Evolutionary conservation across 257 asterid genomes (phyloP).

Genomic region (Nicotiana knightiana): DNA sequence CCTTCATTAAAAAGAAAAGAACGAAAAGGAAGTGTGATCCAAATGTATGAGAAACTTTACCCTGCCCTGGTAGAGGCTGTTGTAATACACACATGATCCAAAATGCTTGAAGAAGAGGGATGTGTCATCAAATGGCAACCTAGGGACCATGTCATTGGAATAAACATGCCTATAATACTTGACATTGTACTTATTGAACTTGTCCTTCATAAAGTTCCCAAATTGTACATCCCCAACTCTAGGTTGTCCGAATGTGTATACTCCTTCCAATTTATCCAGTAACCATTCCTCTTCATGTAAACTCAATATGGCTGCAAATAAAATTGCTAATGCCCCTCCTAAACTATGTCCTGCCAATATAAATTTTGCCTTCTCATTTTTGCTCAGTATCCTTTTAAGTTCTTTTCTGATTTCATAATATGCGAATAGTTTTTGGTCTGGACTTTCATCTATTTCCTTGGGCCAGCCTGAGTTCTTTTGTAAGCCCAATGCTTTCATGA

Average conservation of each 20-base stretch:
- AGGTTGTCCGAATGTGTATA: constrained; percentile 79
- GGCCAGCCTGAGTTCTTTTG: constrained; percentile 55
- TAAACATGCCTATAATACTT: constrained; percentile 54
- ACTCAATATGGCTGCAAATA: constrained; percentile 34
- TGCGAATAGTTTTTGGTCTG: constrained; percentile 28
- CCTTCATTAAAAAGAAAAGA: background rate
- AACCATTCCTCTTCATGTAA: constrained; percentile 49
- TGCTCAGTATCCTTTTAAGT: constrained; percentile 27
- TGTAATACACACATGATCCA: constrained; percentile 59
- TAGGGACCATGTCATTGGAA: constrained; percentile 58
- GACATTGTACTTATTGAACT: constrained; percentile 24
- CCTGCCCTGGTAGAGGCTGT: constrained; percentile 53
- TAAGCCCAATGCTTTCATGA: constrained; percentile 59
- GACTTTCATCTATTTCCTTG: constrained; percentile 15
- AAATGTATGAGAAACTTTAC: constrained; percentile 14
- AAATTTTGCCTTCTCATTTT: constrained; percentile 33
- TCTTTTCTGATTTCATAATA: constrained; percentile 48
- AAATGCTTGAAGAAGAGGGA: constrained; percentile 60
- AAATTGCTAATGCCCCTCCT: constrained; percentile 65
- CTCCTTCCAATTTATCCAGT: constrained; percentile 53
- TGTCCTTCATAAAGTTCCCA: constrained; percentile 56
- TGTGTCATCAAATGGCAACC: constrained; percentile 69
- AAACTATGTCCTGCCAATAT: constrained; percentile 69
- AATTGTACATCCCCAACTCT: constrained; percentile 63
- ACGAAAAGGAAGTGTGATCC: background rate